Percentiles rank a stretch among this genome's conserved stretches.
Evolutionary conservation across 1,284 basidiomycete genomes (phyloP).

Genomic region (Earliella scabrosa): DNA sequence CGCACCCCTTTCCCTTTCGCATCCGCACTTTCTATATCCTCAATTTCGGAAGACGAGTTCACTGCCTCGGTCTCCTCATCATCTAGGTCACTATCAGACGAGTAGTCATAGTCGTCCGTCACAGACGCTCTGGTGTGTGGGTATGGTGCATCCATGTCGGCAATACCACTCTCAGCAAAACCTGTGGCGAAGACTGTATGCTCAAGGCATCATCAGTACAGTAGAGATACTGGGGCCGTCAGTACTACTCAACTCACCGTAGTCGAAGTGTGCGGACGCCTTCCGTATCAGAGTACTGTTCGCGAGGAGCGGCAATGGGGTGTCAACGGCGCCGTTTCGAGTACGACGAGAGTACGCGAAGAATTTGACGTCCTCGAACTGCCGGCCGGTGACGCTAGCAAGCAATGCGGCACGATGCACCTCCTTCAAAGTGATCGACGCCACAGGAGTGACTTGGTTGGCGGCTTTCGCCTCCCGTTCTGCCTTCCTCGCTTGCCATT

Average conservation of each 20-base stretch:
- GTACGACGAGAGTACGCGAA: conserved; percentile 16
- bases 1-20: no score
- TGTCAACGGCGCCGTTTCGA: conserved; percentile 2
- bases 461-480: background rate
- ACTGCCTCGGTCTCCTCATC: conserved; percentile 16
- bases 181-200: conserved; percentile 17
- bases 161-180: conserved; percentile 21
- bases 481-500: background rate
- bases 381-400: conserved; percentile 2
- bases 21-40: no score
- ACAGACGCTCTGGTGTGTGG: conserved; percentile 3
- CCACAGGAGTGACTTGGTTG: background rate
- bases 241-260: conserved; percentile 5
- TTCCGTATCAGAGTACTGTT: conserved; percentile 14
- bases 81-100: conserved; percentile 31
- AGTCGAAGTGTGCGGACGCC: conserved; percentile 16
- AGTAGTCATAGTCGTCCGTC: conserved; percentile 22
- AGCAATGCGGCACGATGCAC: conserved; percentile 8
- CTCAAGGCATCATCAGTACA: background rate
- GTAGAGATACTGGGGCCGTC: no score
- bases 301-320: conserved; percentile 10
- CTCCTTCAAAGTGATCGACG: background rate
- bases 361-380: conserved; percentile 22
- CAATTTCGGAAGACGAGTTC: no score
- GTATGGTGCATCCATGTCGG: conserved; percentile 16